Percentiles rank a stretch among this genome's conserved stretches.
phyloP scores from a whole-genome alignment of 768 basidiomycete genomes.

The Boletus vinaceobasis region DNA sequence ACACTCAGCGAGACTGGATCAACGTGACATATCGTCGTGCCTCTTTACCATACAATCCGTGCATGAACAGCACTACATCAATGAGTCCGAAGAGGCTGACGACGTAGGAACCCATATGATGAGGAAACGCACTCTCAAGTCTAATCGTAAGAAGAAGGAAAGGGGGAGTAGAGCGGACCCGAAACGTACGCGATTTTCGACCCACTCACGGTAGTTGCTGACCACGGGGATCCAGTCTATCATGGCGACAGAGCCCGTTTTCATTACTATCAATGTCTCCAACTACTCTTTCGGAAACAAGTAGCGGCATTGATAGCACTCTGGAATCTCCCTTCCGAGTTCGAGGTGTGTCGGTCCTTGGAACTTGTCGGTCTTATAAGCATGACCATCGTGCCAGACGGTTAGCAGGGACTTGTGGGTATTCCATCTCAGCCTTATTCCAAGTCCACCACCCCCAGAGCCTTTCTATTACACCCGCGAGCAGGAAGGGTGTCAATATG shows the following conservation, averaged over 20 bases:
- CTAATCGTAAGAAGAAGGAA: conserved; percentile 49
- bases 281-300: conserved; percentile 78
- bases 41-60: not conserved
- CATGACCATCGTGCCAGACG: conserved; percentile 39
- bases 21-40: not conserved
- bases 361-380: not conserved
- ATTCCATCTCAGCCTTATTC: conserved; percentile 61
- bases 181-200: conserved; percentile 42
- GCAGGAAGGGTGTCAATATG: conserved; percentile 21
- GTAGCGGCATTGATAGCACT: conserved; percentile 51
- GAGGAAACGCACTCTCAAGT: conserved; percentile 65
- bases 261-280: conserved; percentile 81
- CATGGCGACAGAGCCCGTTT: conserved; percentile 76
- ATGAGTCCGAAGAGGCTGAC: conserved; percentile 71
- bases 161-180: conserved; percentile 53
- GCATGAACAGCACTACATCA: conserved; percentile 66
- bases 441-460: conserved; percentile 58
- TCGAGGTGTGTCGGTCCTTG: conserved; percentile 55
- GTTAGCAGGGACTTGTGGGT: conserved; percentile 83
- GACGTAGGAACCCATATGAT: conserved; percentile 59
- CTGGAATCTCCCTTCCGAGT: conserved; percentile 77
- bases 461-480: conserved; percentile 50
- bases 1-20: not conserved
- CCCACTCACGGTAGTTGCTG: not conserved
- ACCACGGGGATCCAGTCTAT: conserved; percentile 55